Conservation (phyloP, 306 rosid species). For the Sesbania bispinosa region DNA sequence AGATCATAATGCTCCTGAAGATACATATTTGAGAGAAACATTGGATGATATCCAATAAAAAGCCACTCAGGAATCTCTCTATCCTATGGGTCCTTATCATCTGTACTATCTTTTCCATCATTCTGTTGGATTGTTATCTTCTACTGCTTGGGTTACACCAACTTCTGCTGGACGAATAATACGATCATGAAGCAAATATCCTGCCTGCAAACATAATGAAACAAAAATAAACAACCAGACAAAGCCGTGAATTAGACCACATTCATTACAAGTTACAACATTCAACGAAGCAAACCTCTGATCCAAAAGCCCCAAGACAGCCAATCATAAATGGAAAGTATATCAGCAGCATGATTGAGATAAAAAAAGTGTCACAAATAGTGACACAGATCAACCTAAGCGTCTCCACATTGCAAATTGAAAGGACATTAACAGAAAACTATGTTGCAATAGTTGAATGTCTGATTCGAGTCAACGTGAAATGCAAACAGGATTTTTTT, state of each 20-base stretch:
- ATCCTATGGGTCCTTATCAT: conserved; percentile 23
- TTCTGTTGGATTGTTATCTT: conserved; percentile 29
- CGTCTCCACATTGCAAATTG: not conserved
- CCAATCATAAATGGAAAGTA: not conserved
- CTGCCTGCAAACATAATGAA: conserved; percentile 47
- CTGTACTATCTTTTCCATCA: conserved; percentile 1
- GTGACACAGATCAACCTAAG: not conserved
- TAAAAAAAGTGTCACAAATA: not conserved
- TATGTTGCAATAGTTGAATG: not conserved
- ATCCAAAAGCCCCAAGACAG: not conserved
- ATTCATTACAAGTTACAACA: not conserved
- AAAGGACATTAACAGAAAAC: not conserved
- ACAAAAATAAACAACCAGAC: too few species aligned
- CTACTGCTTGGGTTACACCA: conserved; percentile 62
- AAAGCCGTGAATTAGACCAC: not conserved
- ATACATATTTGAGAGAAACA: conserved; percentile 15
- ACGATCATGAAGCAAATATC: conserved; percentile 74
- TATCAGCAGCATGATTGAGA: not conserved
- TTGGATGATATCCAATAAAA: not conserved
- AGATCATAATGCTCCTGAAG: not conserved
- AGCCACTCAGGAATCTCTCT: conserved; percentile 10
- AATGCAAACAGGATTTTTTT: too few species aligned
- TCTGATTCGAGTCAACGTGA: not conserved
- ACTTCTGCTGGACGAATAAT: conserved; percentile 90
- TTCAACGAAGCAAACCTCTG: not conserved